These are phyloP conservation scores for Cordyceps javanica DNA, from an alignment of 2,329 filamentous ascomycete species.

Conservation along the genomic window DNA sequence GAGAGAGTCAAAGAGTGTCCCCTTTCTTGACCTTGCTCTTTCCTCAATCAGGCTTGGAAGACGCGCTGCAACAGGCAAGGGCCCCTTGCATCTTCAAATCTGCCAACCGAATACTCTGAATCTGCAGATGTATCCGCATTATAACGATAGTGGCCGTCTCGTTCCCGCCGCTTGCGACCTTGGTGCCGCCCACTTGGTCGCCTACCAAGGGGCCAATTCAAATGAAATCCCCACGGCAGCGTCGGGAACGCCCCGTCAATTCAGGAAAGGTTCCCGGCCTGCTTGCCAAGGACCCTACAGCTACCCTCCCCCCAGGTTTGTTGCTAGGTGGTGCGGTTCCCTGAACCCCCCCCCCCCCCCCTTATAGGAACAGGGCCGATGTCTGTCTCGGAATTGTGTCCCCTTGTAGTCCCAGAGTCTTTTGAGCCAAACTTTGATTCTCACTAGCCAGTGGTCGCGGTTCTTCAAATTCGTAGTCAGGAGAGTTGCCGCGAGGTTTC, in stretches of 20 bases:
- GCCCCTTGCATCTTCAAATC: slow-evolving; percentile 6
- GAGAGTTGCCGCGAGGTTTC: neutral
- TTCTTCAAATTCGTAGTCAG: neutral
- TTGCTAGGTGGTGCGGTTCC: too few relatives aligned
- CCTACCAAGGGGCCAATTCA: neutral
- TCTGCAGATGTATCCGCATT: slow-evolving; percentile 8
- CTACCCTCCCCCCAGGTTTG: neutral
- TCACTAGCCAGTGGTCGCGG: neutral
- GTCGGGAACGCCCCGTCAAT: neutral
- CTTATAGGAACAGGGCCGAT: neutral
- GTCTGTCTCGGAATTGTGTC: neutral
- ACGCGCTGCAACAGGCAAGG: neutral
- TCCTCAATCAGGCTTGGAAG: slow-evolving; percentile 1
- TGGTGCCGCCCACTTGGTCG: neutral
- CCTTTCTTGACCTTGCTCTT: neutral
- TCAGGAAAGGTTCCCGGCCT: neutral
- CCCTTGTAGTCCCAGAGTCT: neutral
- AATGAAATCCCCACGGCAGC: neutral
- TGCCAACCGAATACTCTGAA: neutral
- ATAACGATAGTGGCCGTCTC: slow-evolving; percentile 4
- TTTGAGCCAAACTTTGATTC: neutral
- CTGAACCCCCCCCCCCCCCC: too few relatives aligned
- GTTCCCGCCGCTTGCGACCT: slow-evolving; percentile 7
- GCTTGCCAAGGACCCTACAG: neutral
- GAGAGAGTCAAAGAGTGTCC: neutral